Base-by-base conservation (phyloP, 108 stramenopile genomes). In the Conticribra weissflogii region DNA sequence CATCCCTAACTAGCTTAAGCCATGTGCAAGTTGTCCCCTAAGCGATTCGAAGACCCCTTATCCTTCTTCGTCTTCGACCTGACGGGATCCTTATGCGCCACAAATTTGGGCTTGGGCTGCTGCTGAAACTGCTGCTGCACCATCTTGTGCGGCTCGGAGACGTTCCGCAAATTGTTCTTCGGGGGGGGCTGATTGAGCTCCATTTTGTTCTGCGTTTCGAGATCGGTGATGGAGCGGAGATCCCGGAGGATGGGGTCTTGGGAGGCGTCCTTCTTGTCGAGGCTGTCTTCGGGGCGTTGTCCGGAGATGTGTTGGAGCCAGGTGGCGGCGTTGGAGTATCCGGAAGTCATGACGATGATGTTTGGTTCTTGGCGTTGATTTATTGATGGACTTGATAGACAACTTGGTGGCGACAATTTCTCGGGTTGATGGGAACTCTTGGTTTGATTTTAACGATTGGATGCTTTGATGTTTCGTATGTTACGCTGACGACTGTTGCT, bases 31-130 rank as follows among this genome's bases (percentile, higher is more conserved):
- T 66, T 33, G 4, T 47, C 51, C 17, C 65, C 65, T 19, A 66
- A 54, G 33, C 65, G 23, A 54, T 66, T 66, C 24, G 52, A 54
- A 7, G 0, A 18, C 14, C 24, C 65, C 30, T 53, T 53, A 0
- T 12, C 29, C 18, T 53, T 66, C 65, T 29, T 46, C 28, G 47
- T 53, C 52, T 66, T 66, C 21, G 24, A 50, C 32, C 34, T 66
- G 14, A 52, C 49, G 29, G 41, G 30, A 3, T 2, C 30, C 21
- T 66, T 66, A 25, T 52, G 65, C 1, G 50, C 65, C 19, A 66
- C 65, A 31, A 66, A 66, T 33, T 66, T 66, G 31, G 65, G 65
- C 28, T 66, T 66, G 0, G 65, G 65, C 33, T 66, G 65, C 51
- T 66, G 51, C 65, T 54, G 52, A 22, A 66, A n/a, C 21, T 54